These are phyloP conservation scores for Asterochloris sp. DNA, from an alignment of 139 green algal genomes.

Conservation along the genomic window DNA sequence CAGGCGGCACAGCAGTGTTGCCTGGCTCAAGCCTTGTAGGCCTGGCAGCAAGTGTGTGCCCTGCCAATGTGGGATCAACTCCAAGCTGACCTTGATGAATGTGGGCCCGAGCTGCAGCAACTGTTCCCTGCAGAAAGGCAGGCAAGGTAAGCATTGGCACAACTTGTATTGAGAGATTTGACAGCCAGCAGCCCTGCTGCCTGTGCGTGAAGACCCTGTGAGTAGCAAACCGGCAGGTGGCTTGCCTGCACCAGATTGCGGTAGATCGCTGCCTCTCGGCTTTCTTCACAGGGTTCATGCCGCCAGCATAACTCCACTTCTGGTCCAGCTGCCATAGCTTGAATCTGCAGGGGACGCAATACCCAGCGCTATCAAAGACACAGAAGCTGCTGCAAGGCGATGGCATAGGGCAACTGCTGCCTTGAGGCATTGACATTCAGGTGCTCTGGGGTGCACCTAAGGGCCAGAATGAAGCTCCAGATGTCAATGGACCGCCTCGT, in stretches of 20 bases:
- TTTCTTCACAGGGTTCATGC: constrained; percentile 43
- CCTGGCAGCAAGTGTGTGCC: no score
- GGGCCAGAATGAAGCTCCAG: constrained; percentile 76
- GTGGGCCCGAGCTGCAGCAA: constrained; percentile 67
- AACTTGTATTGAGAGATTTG: neutral
- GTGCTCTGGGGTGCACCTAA: neutral
- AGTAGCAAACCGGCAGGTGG: neutral
- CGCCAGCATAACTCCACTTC: constrained; percentile 75
- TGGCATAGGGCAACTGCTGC: no score
- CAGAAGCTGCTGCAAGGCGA: no score
- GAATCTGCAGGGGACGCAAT: constrained; percentile 48
- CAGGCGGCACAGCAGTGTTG: no score
- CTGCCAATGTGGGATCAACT: no score
- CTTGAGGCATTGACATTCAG: no score
- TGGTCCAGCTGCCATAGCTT: constrained; percentile 79
- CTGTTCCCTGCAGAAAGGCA: constrained; percentile 6
- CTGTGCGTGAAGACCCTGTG: no score
- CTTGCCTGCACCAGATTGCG: constrained; percentile 6
- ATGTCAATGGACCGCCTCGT: constrained; percentile 67
- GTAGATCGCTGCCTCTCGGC: neutral
- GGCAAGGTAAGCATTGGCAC: neutral
- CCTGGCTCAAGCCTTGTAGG: no score
- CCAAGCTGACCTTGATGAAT: constrained; percentile 68
- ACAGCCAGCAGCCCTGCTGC: neutral
- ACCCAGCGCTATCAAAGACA: no score